Evolutionary conservation across 345 rosid species (phyloP), one percentile per base, ranked within the genome.

Genomic region (Citrus maxima): DNA sequence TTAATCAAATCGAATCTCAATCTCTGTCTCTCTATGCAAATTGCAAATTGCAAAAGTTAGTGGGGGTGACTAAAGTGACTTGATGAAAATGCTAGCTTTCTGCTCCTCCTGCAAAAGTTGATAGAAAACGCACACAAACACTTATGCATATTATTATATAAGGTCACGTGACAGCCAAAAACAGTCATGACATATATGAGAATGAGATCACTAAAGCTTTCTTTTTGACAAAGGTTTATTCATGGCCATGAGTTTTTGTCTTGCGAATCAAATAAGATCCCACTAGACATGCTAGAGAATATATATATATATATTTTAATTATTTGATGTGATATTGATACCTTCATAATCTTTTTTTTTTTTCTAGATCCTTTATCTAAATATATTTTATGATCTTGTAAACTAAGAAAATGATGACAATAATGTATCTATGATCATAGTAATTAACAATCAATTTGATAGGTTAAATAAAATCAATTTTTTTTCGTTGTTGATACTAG

Each of bases 161-260:
- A 69, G 9, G 30, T 69, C 72, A 69, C 72, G 58, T 69, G 56
- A 59, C 59, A 58, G 30, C 68, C 60, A 65, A 65, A 21, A 13
- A 34, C 69, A 65, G 18, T 46, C 51, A 12, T 1, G 51, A 46
- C 51, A 32, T 5, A 32, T 5, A 64, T 18, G 40, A 32, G 40
- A 18, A 13, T 54, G 58, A 19, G 22, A 54, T 54, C 58, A 54
- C 22, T 4, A 9, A 37, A 22, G 30, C 24, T 35, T 54, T 18
- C 22, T 35, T 65, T 65, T 32, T 65, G 4, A 70, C 51, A 46
- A 70, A 51, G 74, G 34, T 12, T n/a, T 14, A 14, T 14, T 42
- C 38, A 30, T 71, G 35, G 40, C 74, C 74, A 54, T 27, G 60
- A 46, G 35, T 46, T 70, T 46, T 49, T 7, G 35, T 49, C 18